Percentiles rank a stretch among this genome's conserved stretches.
phyloP scores from a whole-genome alignment of 1,139 yeast species.

The Pichia sp. region DNA sequence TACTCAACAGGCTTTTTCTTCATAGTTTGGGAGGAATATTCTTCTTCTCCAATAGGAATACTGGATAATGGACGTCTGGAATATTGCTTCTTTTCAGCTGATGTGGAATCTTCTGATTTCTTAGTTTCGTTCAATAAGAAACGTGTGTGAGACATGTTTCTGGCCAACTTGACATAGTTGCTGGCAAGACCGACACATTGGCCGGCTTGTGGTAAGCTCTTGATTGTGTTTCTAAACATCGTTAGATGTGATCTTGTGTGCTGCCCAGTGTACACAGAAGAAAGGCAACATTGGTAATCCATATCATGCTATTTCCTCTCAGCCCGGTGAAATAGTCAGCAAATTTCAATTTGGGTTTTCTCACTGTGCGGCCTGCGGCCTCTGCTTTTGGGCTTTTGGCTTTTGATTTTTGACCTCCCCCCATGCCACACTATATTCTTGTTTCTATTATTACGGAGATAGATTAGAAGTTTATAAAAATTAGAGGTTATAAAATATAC shows the following conservation, averaged over 20 bases:
- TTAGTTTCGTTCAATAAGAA: neutral
- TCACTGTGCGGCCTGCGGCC: too few relatives aligned
- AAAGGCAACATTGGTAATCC: neutral
- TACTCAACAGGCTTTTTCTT: slow-evolving; percentile 51
- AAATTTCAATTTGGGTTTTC: too few relatives aligned
- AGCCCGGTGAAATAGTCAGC: too few relatives aligned
- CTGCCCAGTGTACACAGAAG: neutral
- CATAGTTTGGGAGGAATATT: slow-evolving; percentile 31
- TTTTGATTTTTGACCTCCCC: too few relatives aligned
- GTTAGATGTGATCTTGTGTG: neutral
- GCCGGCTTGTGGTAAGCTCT: neutral
- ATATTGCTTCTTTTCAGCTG: slow-evolving; percentile 8
- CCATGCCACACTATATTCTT: too few relatives aligned
- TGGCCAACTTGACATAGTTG: neutral
- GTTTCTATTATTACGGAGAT: too few relatives aligned
- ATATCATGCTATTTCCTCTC: too few relatives aligned
- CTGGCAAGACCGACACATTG: neutral
- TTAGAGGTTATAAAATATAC: neutral
- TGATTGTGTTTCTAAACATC: neutral
- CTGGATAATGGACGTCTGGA: slow-evolving; percentile 36
- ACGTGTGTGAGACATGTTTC: neutral
- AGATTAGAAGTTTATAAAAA: too few relatives aligned
- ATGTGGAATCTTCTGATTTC: neutral
- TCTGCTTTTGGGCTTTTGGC: too few relatives aligned
- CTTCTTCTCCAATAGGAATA: slow-evolving; percentile 54